Percentiles rank a stretch among this genome's conserved stretches.
phyloP scores from a whole-genome alignment of 495 filamentous ascomycete genomes.

The Penicillium alfredii region DNA sequence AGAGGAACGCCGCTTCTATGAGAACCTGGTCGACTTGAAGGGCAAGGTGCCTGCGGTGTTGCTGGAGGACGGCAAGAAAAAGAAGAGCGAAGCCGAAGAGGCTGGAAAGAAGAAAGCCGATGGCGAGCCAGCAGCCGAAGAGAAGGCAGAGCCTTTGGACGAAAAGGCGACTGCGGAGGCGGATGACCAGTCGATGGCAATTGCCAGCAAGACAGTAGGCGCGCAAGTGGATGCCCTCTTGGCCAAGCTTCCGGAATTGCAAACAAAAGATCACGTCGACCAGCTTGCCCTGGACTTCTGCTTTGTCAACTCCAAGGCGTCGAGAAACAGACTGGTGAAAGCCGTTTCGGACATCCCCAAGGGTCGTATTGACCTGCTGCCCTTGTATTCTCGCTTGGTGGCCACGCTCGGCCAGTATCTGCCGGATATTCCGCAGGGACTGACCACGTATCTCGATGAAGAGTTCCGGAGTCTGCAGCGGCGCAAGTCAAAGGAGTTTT shows the following conservation, averaged over 20 bases:
- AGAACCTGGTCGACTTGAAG: conserved; percentile 91
- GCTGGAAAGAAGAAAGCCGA: conserved; percentile 49
- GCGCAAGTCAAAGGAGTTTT: conserved; percentile 96
- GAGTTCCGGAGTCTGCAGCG: conserved; percentile 96
- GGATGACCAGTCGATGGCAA: conserved; percentile 86
- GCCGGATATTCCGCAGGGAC: conserved; percentile 83
- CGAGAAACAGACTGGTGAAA: conserved; percentile 87
- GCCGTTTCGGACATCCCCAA: conserved; percentile 91
- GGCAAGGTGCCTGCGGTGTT: conserved; percentile 91
- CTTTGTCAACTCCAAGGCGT: conserved; percentile 97
- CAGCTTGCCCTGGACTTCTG: conserved; percentile 93
- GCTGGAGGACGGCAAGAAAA: conserved; percentile 92
- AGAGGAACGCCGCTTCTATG: conserved; percentile 95
- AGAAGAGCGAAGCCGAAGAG: conserved; percentile 72
- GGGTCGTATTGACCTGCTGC: conserved; percentile 86
- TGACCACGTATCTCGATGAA: conserved; percentile 89
- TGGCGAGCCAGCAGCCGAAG: conserved; percentile 24
- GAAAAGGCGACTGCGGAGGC: conserved; percentile 49
- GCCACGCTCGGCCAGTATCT: conserved; percentile 93
- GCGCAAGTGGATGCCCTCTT: conserved; percentile 93
- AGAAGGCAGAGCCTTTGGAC: conserved; percentile 32
- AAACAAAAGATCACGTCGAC: conserved; percentile 85
- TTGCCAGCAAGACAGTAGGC: conserved; percentile 95
- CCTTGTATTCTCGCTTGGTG: conserved; percentile 83
- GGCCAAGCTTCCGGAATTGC: conserved; percentile 79